These are phyloP conservation scores for Linum tenue DNA, from an alignment of 345 rosid species.

Conservation along the genomic window DNA sequence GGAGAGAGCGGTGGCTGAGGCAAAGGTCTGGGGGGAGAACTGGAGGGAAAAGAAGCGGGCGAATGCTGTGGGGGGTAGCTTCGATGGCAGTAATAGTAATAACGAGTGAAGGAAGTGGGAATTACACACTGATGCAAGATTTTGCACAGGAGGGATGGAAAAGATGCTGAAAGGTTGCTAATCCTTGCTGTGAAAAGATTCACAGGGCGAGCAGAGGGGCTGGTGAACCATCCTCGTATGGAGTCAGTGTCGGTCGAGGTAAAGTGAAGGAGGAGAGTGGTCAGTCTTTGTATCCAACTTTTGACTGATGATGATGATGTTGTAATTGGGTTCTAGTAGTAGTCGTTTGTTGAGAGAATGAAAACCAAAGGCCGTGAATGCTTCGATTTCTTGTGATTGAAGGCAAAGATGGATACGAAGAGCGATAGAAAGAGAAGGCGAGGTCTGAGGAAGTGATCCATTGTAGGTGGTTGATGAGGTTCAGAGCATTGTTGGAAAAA, in stretches of 20 bases:
- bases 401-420: not conserved
- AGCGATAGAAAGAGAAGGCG: not conserved
- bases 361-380: not conserved
- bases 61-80: slow-evolving; percentile 60
- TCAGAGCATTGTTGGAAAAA: not conserved
- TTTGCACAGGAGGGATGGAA: slow-evolving; percentile 5
- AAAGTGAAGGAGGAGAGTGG: too few relatives aligned
- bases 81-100: slow-evolving; percentile 45
- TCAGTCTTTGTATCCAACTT: not conserved
- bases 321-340: not conserved
- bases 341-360: not conserved
- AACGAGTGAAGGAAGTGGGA: not conserved
- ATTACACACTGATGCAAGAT: slow-evolving; percentile 15
- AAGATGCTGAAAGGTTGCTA: not conserved
- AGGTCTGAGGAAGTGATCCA: not conserved
- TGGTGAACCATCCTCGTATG: too few relatives aligned
- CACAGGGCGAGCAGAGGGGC: too few relatives aligned
- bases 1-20: slow-evolving; percentile 94
- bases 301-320: not conserved
- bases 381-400: not conserved
- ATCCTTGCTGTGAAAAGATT: too few relatives aligned
- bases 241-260: not conserved
- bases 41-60: slow-evolving; percentile 87
- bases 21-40: slow-evolving; percentile 98
- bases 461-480: not conserved